Conservation (phyloP, 306 rosid genomes). For the Corylus heterophylla region DNA sequence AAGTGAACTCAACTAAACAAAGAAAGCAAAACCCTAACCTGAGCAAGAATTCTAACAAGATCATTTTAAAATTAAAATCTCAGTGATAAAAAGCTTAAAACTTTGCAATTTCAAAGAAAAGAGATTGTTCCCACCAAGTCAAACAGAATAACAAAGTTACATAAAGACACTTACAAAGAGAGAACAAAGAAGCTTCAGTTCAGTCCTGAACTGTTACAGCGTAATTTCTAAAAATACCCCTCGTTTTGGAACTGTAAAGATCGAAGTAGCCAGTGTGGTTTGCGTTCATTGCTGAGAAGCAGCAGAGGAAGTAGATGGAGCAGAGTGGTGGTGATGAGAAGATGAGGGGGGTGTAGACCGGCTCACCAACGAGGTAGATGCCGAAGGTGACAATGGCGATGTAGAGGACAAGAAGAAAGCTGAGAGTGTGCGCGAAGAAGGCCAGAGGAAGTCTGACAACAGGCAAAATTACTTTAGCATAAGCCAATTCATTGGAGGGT, state of each 20-base stretch:
- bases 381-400: too few species aligned
- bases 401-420: too few species aligned
- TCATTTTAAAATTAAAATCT: background rate
- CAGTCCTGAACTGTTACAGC: constrained; percentile 29
- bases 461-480: too few species aligned
- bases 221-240: constrained; percentile 29
- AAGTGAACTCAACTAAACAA: background rate
- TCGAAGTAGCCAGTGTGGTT: constrained; percentile 5
- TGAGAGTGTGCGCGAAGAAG: too few species aligned
- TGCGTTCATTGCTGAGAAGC: too few species aligned
- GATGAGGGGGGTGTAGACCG: too few species aligned
- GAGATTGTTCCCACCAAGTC: constrained; percentile 25
- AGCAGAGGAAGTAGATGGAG: too few species aligned
- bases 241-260: background rate
- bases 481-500: too few species aligned
- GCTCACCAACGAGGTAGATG: too few species aligned
- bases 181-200: constrained; percentile 45
- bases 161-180: background rate
- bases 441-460: too few species aligned
- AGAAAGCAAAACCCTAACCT: constrained; percentile 17
- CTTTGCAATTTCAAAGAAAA: constrained; percentile 3
- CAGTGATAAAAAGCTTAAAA: background rate
- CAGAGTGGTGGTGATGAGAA: too few species aligned
- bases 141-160: constrained; percentile 5
- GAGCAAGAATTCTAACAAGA: background rate